Conservation (phyloP, 768 basidiomycete genomes). For the Mycena vitilis region DNA sequence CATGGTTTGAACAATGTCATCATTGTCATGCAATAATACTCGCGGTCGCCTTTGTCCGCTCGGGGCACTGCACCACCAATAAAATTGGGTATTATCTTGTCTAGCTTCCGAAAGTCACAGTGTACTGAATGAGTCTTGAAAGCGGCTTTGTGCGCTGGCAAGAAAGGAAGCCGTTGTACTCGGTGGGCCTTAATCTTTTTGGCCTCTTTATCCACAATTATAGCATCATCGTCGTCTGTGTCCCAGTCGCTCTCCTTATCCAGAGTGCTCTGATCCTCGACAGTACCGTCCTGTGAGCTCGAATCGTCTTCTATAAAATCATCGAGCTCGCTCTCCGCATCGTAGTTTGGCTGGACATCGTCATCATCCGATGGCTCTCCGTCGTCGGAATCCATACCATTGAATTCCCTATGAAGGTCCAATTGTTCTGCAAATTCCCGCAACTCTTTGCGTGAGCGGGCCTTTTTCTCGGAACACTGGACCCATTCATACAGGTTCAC, state of each 20-base stretch:
- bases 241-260: not conserved
- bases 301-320: not conserved
- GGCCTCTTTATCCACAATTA: not conserved
- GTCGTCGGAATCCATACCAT: not conserved
- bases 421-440: conserved; percentile 3
- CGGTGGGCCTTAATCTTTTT: not conserved
- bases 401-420: not conserved
- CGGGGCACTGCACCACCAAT: conserved; percentile 41
- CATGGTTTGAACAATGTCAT: conserved; percentile 42
- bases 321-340: not conserved
- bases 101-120: conserved; percentile 7
- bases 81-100: conserved; percentile 42
- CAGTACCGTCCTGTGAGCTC: not conserved
- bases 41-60: conserved; percentile 43
- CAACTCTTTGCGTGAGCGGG: not conserved
- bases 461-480: conserved; percentile 10
- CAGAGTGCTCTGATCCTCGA: not conserved
- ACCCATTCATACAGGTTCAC: conserved; percentile 40
- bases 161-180: not conserved
- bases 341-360: not conserved
- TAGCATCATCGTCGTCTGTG: not conserved
- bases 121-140: conserved; percentile 2
- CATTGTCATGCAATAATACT: conserved; percentile 45
- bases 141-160: not conserved
- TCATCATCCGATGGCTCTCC: not conserved